Evolutionary conservation across 345 rosid species (phyloP).

Genomic region (Eucalyptus pauciflora): DNA sequence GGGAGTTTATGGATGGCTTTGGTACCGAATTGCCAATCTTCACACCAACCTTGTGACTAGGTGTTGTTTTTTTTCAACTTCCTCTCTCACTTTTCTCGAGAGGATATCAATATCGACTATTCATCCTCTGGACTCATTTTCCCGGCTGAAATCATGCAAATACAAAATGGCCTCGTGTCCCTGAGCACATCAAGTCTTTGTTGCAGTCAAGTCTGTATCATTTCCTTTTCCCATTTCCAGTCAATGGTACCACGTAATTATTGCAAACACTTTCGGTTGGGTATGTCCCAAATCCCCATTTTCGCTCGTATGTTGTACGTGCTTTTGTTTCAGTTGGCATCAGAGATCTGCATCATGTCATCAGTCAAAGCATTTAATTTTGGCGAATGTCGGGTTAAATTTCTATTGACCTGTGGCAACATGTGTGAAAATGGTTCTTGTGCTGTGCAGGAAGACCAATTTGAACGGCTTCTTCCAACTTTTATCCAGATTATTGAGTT

Average conservation of each 20-base stretch:
- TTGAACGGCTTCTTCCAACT: constrained; percentile 50
- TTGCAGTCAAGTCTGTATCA: not conserved
- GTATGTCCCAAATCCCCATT: not conserved
- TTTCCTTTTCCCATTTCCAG: not conserved
- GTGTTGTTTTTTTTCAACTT: not conserved
- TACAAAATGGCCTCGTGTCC: not conserved
- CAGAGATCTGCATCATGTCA: not conserved
- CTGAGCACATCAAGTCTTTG: not conserved
- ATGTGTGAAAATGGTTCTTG: not conserved
- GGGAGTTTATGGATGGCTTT: not conserved
- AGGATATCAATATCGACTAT: not conserved
- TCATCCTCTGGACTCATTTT: not conserved
- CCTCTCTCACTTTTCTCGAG: not conserved
- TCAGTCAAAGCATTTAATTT: not conserved
- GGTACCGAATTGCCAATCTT: not conserved
- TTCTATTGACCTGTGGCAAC: not conserved
- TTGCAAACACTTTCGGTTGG: not conserved
- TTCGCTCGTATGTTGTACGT: no score
- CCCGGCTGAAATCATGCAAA: not conserved
- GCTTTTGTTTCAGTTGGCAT: not conserved
- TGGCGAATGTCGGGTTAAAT: not conserved
- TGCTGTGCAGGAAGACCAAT: constrained; percentile 60
- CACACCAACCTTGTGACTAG: not conserved
- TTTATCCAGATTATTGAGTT: constrained; percentile 64
- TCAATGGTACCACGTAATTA: not conserved